Conservation (phyloP, 306 rosid species). For the Quercus alba region DNA sequence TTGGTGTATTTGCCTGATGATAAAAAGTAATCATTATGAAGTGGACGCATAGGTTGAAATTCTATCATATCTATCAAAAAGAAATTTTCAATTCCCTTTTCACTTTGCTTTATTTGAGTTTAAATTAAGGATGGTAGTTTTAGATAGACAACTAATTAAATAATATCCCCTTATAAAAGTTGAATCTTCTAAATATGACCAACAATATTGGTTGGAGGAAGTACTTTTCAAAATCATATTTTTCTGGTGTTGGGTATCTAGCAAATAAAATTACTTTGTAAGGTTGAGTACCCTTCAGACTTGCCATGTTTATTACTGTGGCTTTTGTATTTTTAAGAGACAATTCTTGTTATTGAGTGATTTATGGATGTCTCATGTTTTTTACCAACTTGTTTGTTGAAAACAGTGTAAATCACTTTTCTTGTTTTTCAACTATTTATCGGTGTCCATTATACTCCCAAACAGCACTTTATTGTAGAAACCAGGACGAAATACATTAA, state of each 20-base stretch:
- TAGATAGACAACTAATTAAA: too few relatives aligned
- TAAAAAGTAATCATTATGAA: too few relatives aligned
- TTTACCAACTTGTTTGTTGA: background rate
- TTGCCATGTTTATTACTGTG: background rate
- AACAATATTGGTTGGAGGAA: background rate
- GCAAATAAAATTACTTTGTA: background rate
- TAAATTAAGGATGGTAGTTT: too few relatives aligned
- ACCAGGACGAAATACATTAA: background rate
- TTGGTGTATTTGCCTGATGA: too few relatives aligned
- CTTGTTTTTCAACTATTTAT: background rate
- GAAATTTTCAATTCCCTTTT: too few relatives aligned
- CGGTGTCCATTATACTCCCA: background rate
- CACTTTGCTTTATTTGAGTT: too few relatives aligned
- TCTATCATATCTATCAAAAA: too few relatives aligned
- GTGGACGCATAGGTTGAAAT: too few relatives aligned
- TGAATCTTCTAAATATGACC: too few relatives aligned
- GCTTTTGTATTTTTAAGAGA: background rate
- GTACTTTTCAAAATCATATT: background rate
- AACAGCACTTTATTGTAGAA: background rate
- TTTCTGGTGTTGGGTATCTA: background rate
- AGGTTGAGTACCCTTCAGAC: background rate
- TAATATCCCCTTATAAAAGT: too few relatives aligned
- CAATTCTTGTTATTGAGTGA: background rate
- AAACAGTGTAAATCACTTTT: background rate
- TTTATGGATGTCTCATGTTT: background rate